A percentile compares a stretch with the other conserved stretches of the same genome.
phyloP scores from a whole-genome alignment of 768 basidiomycete species.

The Boletus huronensis region DNA sequence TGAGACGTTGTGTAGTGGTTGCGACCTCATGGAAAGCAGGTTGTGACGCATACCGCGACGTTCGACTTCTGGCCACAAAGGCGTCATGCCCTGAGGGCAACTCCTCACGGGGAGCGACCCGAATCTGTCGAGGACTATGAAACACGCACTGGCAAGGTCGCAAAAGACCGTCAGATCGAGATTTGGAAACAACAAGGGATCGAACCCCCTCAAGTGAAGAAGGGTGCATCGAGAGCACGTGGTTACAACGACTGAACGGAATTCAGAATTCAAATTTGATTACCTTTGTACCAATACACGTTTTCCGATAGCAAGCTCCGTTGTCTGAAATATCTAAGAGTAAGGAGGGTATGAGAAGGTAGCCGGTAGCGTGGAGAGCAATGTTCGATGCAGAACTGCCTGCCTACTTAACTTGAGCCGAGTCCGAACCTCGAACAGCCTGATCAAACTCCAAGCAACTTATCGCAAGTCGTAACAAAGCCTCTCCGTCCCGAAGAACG shows the following conservation, averaged over 20 bases:
- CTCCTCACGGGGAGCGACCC: constrained; percentile 78
- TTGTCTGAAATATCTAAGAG: neutral
- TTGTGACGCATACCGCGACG: constrained; percentile 74
- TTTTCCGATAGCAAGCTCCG: neutral
- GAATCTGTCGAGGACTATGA: constrained; percentile 74
- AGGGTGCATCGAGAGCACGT: constrained; percentile 36
- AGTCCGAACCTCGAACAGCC: constrained; percentile 9
- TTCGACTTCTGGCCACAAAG: constrained; percentile 80
- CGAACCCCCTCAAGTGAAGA: constrained; percentile 33
- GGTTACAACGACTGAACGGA: constrained; percentile 58
- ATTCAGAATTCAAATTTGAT: neutral
- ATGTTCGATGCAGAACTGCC: constrained; percentile 2
- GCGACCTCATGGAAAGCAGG: constrained; percentile 31
- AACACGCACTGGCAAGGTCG: constrained; percentile 55
- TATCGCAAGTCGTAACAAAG: constrained; percentile 17
- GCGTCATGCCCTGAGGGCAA: constrained; percentile 76
- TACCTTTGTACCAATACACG: constrained; percentile 6
- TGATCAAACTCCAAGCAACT: constrained; percentile 22
- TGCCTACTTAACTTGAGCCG: neutral
- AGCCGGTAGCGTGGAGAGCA: neutral
- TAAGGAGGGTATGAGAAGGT: neutral
- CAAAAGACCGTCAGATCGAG: constrained; percentile 71
- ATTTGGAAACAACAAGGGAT: constrained; percentile 68
- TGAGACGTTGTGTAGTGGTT: neutral
- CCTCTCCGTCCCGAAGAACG: constrained; percentile 22